Evolutionary conservation across 768 basidiomycete species (phyloP), one percentile per base, ranked within the genome.

Genomic region (Leccinum subgranulosum): DNA sequence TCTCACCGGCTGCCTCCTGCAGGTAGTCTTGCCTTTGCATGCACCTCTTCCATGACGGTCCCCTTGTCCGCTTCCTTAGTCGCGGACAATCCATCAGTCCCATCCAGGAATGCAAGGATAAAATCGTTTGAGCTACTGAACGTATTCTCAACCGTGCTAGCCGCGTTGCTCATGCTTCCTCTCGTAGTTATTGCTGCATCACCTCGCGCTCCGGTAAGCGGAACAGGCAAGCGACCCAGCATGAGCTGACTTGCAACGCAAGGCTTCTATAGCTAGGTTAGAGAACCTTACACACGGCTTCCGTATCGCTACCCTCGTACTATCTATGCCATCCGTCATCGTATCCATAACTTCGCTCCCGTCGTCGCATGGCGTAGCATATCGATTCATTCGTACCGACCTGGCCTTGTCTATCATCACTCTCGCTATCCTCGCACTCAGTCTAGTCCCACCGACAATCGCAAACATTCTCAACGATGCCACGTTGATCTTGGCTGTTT

Each of bases 1-100:
- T 55, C 59, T 57, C 57, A 63, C 53, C 15, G 10, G 14, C 47
- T 43, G 41, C 23, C 9, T 34, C 45, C 28, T 29, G 58, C 57
- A 89, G 87, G 81, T 51, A 79, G 79, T 19, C 28, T 66, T n/a
- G 81, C 83, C 9, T 90, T 90, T 66, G 75, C 84, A 12, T 90
- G 88, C 65, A 78, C 84, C 17, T 84, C 88, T 1, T 75, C 83
- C 6, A 80, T 81, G 58, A 87, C 89, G 4, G 75, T 89, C 17
- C 81, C 86, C 19, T 69, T 90, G 53, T 88, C 87, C 60, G 76
- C 83, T 36, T 82, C 87, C 3, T 69, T 88, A 53, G 79, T 79
- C 56, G 79, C 79, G 27, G 72, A 62, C 14, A 55, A 48, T 6
- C n/a, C 63, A n/a, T 31, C 34, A 1, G 39, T 17, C 5, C 12